Conservation (phyloP, 192 early-diverging fungal species). For the Mortierella claussenii region DNA sequence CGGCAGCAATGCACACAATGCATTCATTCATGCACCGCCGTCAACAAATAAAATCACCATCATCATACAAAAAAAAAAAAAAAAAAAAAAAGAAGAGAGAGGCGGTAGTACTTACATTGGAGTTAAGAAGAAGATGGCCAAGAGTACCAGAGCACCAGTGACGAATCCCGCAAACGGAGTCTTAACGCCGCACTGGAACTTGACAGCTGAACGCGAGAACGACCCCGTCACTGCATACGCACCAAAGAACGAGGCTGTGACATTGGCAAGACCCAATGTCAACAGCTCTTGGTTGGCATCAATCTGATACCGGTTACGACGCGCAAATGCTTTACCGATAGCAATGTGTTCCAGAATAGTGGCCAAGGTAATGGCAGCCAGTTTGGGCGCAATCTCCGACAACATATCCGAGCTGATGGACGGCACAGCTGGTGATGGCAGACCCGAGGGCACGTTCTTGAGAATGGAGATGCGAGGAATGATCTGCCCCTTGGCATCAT, state of each 20-base stretch:
- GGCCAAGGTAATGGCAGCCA: constrained; percentile 77
- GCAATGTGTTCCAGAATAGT: constrained; percentile 92
- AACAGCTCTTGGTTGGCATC: constrained; percentile 89
- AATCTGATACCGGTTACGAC: constrained; percentile 84
- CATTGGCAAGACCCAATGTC: constrained; percentile 89
- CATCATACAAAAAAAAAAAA: not conserved
- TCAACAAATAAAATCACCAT: not conserved
- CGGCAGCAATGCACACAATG: constrained; percentile 1
- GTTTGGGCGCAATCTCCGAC: constrained; percentile 58
- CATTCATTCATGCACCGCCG: too few relatives aligned
- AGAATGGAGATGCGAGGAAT: constrained; percentile 71
- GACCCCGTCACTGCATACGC: constrained; percentile 92
- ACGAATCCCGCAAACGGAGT: constrained; percentile 84
- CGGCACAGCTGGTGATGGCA: constrained; percentile 71
- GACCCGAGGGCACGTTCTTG: constrained; percentile 77
- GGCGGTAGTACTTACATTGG: constrained; percentile 57
- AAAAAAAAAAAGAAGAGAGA: not conserved
- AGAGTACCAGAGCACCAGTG: constrained; percentile 81
- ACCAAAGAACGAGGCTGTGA: constrained; percentile 87
- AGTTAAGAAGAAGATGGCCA: constrained; percentile 85
- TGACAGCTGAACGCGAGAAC: constrained; percentile 94
- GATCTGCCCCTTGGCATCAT: constrained; percentile 55
- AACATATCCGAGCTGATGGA: constrained; percentile 61
- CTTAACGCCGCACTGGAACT: constrained; percentile 86
- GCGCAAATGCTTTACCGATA: constrained; percentile 88